Conservation (phyloP, 2,329 filamentous ascomycete genomes). For the Drechslerella dactyloides region DNA sequence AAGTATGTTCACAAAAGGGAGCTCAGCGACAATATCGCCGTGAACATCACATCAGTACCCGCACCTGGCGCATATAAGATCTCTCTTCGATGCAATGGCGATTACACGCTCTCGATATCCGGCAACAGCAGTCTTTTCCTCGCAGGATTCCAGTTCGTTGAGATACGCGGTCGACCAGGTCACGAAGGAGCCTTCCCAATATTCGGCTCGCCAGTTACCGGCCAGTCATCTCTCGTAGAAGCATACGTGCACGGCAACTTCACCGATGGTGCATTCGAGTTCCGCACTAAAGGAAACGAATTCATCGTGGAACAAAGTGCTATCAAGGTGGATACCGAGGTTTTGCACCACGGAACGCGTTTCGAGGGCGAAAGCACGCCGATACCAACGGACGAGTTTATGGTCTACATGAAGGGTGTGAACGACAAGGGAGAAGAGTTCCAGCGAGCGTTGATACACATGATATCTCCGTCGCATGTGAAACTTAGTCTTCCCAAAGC, state of each 20-base stretch:
- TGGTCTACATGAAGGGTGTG: conserved; percentile 36
- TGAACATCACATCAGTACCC: conserved; percentile 15
- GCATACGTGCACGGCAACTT: conserved; percentile 25
- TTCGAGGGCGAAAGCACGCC: conserved; percentile 30
- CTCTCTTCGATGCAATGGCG: background rate
- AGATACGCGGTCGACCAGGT: conserved; percentile 21
- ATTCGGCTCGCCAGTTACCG: conserved; percentile 17
- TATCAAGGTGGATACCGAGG: conserved; percentile 2
- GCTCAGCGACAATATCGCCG: conserved; percentile 18
- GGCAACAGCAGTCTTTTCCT: conserved; percentile 30
- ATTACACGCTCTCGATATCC: conserved; percentile 34
- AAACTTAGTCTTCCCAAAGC: conserved; percentile 17
- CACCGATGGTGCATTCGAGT: conserved; percentile 16
- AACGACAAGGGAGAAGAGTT: conserved; percentile 20
- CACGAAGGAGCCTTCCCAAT: conserved; percentile 35
- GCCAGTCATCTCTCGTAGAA: conserved; percentile 9
- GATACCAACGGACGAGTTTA: conserved; percentile 22
- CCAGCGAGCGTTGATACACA: conserved; percentile 19
- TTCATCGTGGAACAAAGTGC: conserved; percentile 16
- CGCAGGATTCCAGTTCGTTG: conserved; percentile 13
- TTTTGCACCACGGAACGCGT: conserved; percentile 1
- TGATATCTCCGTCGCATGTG: conserved; percentile 22
- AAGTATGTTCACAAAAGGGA: background rate
- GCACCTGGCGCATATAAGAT: conserved; percentile 20
- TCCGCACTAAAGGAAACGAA: conserved; percentile 20